Conservation (phyloP, 2,329 filamentous ascomycete species). For the Lomentospora prolificans region DNA sequence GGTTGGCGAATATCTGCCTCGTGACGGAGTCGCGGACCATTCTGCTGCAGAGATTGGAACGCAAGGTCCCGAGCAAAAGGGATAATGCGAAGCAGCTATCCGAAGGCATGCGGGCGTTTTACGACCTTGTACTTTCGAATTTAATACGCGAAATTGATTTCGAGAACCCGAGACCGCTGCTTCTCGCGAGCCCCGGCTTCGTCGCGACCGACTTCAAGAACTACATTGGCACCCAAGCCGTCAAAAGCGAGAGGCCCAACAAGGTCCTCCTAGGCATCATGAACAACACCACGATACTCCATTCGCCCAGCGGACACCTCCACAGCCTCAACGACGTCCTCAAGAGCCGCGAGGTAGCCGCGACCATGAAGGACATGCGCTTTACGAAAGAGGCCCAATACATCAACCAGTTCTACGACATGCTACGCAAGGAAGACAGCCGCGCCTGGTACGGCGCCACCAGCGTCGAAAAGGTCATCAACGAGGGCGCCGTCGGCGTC, state of each 20-base stretch:
- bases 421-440: constrained; percentile 75
- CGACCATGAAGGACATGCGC: constrained; percentile 74
- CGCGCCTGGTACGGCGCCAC: constrained; percentile 82
- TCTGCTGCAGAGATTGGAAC: constrained; percentile 60
- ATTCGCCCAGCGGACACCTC: constrained; percentile 75
- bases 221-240: constrained; percentile 55
- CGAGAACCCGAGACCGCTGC: constrained; percentile 55
- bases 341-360: constrained; percentile 66
- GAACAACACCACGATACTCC: constrained; percentile 62
- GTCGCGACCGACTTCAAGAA: constrained; percentile 71
- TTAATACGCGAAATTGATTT: constrained; percentile 74
- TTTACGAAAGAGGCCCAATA: constrained; percentile 74
- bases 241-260: constrained; percentile 41
- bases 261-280: constrained; percentile 57
- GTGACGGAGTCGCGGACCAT: constrained; percentile 74
- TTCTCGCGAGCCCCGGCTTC: constrained; percentile 86
- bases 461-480: constrained; percentile 74
- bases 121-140: constrained; percentile 63
- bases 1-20: constrained; percentile 70
- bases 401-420: constrained; percentile 74
- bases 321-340: constrained; percentile 84
- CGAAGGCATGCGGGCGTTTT: constrained; percentile 66
- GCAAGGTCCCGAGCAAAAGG: constrained; percentile 57
- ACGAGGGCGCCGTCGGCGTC: constrained; percentile 77
- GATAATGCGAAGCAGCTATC: constrained; percentile 54